Evolutionary conservation across 169 alveolate species (phyloP), one percentile per base, ranked within the genome.

Genomic region (Prorocentrum cordatum): DNA sequence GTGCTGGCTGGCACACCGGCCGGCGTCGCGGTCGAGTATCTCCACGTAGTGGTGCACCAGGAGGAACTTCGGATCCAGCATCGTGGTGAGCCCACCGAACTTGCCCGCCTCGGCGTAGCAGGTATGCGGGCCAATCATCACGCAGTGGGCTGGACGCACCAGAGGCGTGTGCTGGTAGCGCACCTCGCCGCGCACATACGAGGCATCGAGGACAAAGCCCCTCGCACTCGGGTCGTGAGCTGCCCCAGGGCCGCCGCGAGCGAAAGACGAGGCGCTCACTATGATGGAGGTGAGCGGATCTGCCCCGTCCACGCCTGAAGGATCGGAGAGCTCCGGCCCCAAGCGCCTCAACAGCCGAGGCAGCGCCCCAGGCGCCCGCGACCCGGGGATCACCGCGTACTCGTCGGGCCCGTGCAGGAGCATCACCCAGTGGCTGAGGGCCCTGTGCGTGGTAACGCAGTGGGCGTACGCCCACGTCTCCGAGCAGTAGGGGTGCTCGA

Each of bases 31-130:
- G 31, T 38, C 73, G 9, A 32, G 26, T 45, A 64, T 64, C 73
- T 64, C 73, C 42, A 64, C 73, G 31, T 64, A 64, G 73, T 64
- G 73, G 20, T 64, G 73, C 42, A 64, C 9, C 73, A 64, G 47
- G 0, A 64, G 12, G 33, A 29, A 38, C 26, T 10, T 6, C 18
- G 9, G 47, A 10, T 64, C 73, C 47, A 64, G 47, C 16, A 29
- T n/a, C n/a, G n/a, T n/a, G n/a, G n/a, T n/a, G n/a, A n/a, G n/a
- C n/a, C n/a, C n/a, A n/a, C n/a, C n/a, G n/a, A n/a, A n/a, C n/a
- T n/a, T n/a, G n/a, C n/a, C n/a, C n/a, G n/a, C n/a, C n/a, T n/a
- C n/a, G n/a, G n/a, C n/a, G 73, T 62, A 32, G 45, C 73, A 62
- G 12, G 26, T 62, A 22, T 62, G 73, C 31, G 73, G 47, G 2